Base-by-base conservation (phyloP, 2,329 filamentous ascomycete species). In the Ophiostoma novo-ulmi region DNA sequence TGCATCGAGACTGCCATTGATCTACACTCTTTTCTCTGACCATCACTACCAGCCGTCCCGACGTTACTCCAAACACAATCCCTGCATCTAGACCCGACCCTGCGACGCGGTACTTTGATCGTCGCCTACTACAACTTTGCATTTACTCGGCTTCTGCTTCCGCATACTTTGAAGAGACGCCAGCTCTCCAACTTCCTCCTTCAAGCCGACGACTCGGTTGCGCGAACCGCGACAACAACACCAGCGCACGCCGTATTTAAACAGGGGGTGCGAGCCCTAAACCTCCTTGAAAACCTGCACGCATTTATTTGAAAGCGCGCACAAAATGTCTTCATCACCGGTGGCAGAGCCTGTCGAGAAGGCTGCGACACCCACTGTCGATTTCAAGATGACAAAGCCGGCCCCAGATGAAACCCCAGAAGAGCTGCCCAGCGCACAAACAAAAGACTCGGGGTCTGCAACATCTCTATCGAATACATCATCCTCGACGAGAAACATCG, bases 1-100 rank as follows among this genome's bases (percentile, higher is more conserved):
- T 11, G 35, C 61, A 64, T 36, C 61, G 61, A 64, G 31, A 64
- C 61, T 64, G 14, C 58, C 52, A 11, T 58, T 58, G 52, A 58
- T 64, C 26, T 20, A 17, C 58, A 64, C 31, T 64, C 58, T 20
- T 17, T 61, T 38, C 61, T 36, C 17, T 38, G 31, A 38, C 17
- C 61, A 64, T 31, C 35, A 38, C 61, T 4, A 58, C 52, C 52
- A 58, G 22, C 52, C 52, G 52, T 7, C 52, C 52, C 52, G 11
- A 58, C 52, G 7, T n/a, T 48, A 48, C 44, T 48, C 44, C 44
- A 39, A 48, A 48, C 22, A n/a, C n/a, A 58, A 58, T 58, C 52
- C 52, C 52, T 58, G 22, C 52, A 58, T 58, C 22, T 58, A 58
- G 52, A 58, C 8, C 6, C 52, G n/a, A 26, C 52, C n/a, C 52